Conservation (phyloP, 345 rosid genomes). For the Anastatica hierochuntica region DNA sequence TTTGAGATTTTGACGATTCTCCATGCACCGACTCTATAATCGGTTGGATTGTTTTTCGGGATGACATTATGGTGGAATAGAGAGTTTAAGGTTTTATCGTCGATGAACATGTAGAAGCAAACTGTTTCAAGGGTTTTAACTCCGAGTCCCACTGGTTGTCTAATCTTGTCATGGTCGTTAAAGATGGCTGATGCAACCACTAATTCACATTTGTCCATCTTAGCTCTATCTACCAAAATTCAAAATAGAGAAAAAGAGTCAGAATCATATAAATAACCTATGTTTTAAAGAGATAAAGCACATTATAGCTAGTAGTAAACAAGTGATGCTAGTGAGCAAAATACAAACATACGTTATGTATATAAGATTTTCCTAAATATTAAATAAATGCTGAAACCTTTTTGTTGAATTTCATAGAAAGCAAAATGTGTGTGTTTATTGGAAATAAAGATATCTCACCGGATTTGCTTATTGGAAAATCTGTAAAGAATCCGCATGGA, state of each 20-base stretch:
- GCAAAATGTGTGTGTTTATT: too few relatives aligned
- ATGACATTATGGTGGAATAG: constrained; percentile 40
- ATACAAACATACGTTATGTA: not conserved
- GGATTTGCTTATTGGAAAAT: constrained; percentile 45
- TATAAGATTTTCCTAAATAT: too few relatives aligned
- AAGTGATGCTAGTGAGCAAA: too few relatives aligned
- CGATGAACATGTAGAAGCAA: constrained; percentile 91
- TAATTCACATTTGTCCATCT: constrained; percentile 73
- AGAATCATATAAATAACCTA: too few relatives aligned
- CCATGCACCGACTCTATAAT: constrained; percentile 55
- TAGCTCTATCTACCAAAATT: constrained; percentile 42
- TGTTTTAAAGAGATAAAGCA: not conserved
- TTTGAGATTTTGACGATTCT: constrained; percentile 40
- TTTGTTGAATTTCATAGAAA: too few relatives aligned
- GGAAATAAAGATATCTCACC: constrained; percentile 34
- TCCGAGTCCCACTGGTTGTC: constrained; percentile 80
- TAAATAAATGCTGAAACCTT: too few relatives aligned
- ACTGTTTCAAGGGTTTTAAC: constrained; percentile 41
- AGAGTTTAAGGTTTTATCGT: constrained; percentile 43
- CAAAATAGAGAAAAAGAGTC: not conserved
- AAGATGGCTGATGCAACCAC: constrained; percentile 83
- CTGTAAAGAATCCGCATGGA: constrained; percentile 77
- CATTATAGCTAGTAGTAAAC: too few relatives aligned
- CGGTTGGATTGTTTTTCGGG: constrained; percentile 10
- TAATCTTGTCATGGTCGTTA: constrained; percentile 82